Conservation (phyloP, 345 rosid species). For the Iberis pinnata region DNA sequence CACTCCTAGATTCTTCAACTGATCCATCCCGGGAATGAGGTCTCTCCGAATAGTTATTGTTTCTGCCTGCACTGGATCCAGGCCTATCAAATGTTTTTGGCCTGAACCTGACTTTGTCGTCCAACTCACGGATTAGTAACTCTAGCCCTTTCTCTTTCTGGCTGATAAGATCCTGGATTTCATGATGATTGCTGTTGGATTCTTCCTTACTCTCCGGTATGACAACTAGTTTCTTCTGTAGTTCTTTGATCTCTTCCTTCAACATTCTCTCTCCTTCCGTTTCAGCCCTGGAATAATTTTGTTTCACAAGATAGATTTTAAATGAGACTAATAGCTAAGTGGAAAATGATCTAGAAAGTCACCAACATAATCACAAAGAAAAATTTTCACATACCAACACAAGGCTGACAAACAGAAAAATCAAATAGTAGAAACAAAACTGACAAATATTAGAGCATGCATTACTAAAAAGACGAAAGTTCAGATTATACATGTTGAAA, state of each 20-base stretch:
- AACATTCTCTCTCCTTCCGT: constrained; percentile 68
- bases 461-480: too few species aligned
- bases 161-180: constrained; percentile 37
- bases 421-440: too few species aligned
- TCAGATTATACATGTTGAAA: too few species aligned
- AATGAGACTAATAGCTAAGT: too few species aligned
- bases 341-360: too few species aligned
- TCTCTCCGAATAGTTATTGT: too few species aligned
- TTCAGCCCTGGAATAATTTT: constrained; percentile 61
- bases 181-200: constrained; percentile 30
- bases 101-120: constrained; percentile 76
- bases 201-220: too few species aligned
- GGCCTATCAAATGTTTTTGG: constrained; percentile 52
- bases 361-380: too few species aligned
- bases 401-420: too few species aligned
- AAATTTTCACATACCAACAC: too few species aligned
- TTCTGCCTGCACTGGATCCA: constrained; percentile 30
- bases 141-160: constrained; percentile 69
- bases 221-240: constrained; percentile 51
- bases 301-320: constrained; percentile 16
- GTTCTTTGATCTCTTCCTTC: constrained; percentile 57
- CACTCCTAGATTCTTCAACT: constrained; percentile 42
- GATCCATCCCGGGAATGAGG: too few species aligned
- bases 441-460: too few species aligned
- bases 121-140: constrained; percentile 49